Percentiles rank a stretch among this genome's conserved stretches.
These are phyloP conservation scores for Fusarium oxysporum DNA, from an alignment of 2,329 filamentous ascomycete species.

Conservation along the genomic window DNA sequence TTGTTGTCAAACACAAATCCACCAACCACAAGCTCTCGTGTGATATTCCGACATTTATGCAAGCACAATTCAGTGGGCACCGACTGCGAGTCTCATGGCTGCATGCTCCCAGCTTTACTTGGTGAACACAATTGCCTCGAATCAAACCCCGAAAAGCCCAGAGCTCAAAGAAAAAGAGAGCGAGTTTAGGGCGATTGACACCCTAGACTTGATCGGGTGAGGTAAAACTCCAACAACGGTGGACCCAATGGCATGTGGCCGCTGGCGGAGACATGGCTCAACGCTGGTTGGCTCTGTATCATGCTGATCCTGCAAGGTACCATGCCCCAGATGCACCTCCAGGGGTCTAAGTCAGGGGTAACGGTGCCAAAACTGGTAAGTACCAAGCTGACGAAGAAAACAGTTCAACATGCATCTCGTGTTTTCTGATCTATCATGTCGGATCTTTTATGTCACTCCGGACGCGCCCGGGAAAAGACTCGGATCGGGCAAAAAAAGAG, in stretches of 20 bases:
- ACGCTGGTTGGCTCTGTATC: slow-evolving; percentile 37
- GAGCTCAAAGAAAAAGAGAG: slow-evolving; percentile 12
- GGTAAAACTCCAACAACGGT: slow-evolving; percentile 41
- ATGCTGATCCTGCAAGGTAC: slow-evolving; percentile 44
- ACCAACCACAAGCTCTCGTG: not conserved
- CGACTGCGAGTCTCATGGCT: not conserved
- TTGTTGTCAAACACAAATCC: not conserved
- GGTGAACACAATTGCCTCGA: not conserved
- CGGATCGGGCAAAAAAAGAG: slow-evolving; percentile 26
- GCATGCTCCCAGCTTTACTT: not conserved
- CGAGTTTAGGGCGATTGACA: slow-evolving; percentile 31
- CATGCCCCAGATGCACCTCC: slow-evolving; percentile 22
- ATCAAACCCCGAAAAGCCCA: not conserved
- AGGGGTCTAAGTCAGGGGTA: slow-evolving; percentile 43
- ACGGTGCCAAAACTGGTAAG: slow-evolving; percentile 24
- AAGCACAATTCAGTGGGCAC: not conserved
- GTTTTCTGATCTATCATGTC: slow-evolving; percentile 12
- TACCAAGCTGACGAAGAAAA: slow-evolving; percentile 17
- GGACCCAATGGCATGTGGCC: slow-evolving; percentile 40
- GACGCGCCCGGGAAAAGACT: slow-evolving; percentile 8
- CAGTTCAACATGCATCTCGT: not conserved
- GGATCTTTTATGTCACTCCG: slow-evolving; percentile 21
- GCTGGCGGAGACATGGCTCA: slow-evolving; percentile 25
- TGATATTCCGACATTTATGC: not conserved
- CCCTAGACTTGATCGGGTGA: slow-evolving; percentile 40